Base-by-base conservation (phyloP, 2,329 filamentous ascomycete genomes). In the Arthroderma uncinatum region DNA sequence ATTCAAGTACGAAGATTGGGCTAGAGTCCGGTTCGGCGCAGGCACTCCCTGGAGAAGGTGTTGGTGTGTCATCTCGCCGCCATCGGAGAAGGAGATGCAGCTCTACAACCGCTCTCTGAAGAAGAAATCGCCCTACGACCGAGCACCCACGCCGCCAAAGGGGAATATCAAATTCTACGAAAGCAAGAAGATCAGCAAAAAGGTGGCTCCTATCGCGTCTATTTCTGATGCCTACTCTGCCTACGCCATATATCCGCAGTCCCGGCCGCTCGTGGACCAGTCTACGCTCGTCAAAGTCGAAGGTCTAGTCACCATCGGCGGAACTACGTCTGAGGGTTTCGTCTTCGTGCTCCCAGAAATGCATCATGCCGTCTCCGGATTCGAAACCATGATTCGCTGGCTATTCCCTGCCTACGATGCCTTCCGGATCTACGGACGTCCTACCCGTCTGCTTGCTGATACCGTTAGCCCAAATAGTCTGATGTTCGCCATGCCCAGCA, bases 281-380 rank as follows among this genome's bases (percentile, higher is more conserved):
- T 97, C 93, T 0, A 96, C 92, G 0, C 75, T 98, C 59, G 81
- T 97, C 61, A 98, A 98, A 72, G 81, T 98, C 28, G 93, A 98
- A 73, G 93, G 91, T 8, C 83, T 83, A 61, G 89, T 98, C 60
- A 90, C 87, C 0, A 88, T 96, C 39, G 84, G 87, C 7, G 83
- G 89, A 23, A 44, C 57, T 7, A 53, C 54, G 16, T 50, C 88
- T 7, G 93, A 98, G 69, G 93, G 93, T 0, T 96, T 96, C 65
- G 89, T 98, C 3, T 98, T 98, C 67, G 85, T 97, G 63, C 96
- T 98, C 91, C 93, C 93, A 2, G 93, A 98, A 70, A 82, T 86
- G 1, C 89, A 89, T 66, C 86, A 92, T n/a, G 91, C 89, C 16
- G 87, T 98, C 10, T 87, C 83, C 56, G 93, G 93, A 0, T 95